Conservation (phyloP, 257 asterid genomes). For the Penstemon barbatus region DNA sequence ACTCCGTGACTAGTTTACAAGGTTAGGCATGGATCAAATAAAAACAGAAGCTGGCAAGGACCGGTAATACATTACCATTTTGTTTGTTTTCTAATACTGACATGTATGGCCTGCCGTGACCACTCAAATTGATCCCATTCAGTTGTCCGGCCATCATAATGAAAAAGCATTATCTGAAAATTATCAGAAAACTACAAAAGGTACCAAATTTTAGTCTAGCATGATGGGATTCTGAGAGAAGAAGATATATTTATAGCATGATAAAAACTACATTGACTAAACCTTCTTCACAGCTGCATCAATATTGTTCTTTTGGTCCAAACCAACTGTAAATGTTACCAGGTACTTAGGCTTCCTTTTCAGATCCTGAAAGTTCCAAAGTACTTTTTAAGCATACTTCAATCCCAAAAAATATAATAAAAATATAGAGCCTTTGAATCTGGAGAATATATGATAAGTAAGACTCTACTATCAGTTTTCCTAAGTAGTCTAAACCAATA, state of each 20-base stretch:
- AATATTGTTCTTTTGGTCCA: conserved; percentile 69
- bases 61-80: conserved; percentile 61
- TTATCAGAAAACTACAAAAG: conserved; percentile 80
- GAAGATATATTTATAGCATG: conserved; percentile 1
- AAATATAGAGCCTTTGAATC: conserved; percentile 8
- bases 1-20: conserved; percentile 10
- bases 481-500: conserved; percentile 8
- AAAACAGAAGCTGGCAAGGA: conserved; percentile 22
- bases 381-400: conserved; percentile 25
- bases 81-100: conserved; percentile 88
- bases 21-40: conserved; percentile 13
- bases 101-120: conserved; percentile 88
- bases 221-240: conserved; percentile 18
- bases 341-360: conserved; percentile 86
- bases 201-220: conserved; percentile 24
- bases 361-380: conserved; percentile 73
- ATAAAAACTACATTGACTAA: conserved; percentile 24
- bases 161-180: conserved; percentile 94
- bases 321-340: conserved; percentile 93
- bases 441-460: conserved; percentile 9
- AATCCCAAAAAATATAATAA: conserved; percentile 15
- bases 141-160: conserved; percentile 89
- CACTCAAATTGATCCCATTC: conserved; percentile 99
- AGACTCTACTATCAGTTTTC: conserved; percentile 9
- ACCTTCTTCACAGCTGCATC: conserved; percentile 93